Base-by-base conservation (phyloP, 257 asterid species). In the Penstemon davidsonii region DNA sequence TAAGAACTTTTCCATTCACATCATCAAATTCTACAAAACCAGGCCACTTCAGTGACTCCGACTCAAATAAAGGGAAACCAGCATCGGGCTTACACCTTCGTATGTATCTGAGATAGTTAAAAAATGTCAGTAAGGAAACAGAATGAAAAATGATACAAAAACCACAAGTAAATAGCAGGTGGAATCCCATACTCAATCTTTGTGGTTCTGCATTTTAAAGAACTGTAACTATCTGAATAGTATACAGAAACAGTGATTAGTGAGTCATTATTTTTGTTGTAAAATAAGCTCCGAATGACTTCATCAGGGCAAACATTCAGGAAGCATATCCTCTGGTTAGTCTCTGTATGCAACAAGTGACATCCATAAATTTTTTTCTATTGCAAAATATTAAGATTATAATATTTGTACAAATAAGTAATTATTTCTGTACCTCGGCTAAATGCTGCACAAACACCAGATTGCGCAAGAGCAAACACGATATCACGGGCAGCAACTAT, bases 11-110 rank as follows among this genome's bases (percentile, higher is more conserved):
- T 8, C 93, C 96, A 68, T 89, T 89, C 52, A 89, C 96, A 62
- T 89, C 96, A 70, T 87, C 96, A 50, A 89, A 89, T 81, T 87
- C 96, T 62, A 87, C 96, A 78, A 89, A 89, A 49, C 96, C 96
- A 6, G 96, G 96, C 96, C 96, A 89, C 76, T 87, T 89, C 79
- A 89, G 78, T 18, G 96, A 87, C 70, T 89, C 95, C 0, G 93
- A 79, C 76, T 89, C 89, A 64, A 89, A 89, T 12, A 89, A 83
- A 4, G 96, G 85, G 57, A 89, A 89, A 44, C 96, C 96, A 37
- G 91, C 95, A 81, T 86, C 95, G 39, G 95, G 96, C 79, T 89
- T 79, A 43, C 89, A 92, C 81, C 96, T 81, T 39, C 83, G 69
- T 63, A 87, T 87, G 80, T 87, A 87, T 81, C 96, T 89, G 79